Evolutionary conservation across 768 basidiomycete genomes (phyloP).

Genomic region (Tylopilus sp.): DNA sequence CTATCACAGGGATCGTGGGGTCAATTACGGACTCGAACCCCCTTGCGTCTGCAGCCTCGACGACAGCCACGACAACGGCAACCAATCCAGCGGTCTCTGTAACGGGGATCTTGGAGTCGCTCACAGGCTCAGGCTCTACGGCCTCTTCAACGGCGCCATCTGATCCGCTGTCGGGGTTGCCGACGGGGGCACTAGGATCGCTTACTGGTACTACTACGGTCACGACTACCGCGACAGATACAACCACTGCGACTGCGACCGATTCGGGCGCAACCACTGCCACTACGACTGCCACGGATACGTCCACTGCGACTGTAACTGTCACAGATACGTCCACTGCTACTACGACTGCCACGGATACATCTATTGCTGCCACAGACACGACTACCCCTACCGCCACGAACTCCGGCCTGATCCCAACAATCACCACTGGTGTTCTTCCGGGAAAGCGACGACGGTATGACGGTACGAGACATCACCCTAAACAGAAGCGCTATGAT

Average conservation of each 20-base stretch:
- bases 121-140: not conserved
- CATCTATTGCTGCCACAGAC: not conserved
- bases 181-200: no score
- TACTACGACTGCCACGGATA: not conserved
- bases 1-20: constrained; percentile 1
- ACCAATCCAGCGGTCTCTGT: not conserved
- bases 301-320: no score
- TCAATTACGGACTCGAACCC: not conserved
- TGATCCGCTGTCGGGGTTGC: no score
- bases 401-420: not conserved
- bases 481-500: constrained; percentile 9
- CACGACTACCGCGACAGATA: not conserved
- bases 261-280: not conserved
- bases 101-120: not conserved
- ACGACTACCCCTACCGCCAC: not conserved
- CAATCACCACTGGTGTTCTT: not conserved
- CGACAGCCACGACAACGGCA: not conserved
- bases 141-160: no score
- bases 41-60: not conserved
- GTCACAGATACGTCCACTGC: not conserved
- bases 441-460: not conserved
- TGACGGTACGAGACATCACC: not conserved
- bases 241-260: not conserved
- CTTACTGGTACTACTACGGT: not conserved
- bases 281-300: not conserved